A percentile compares a stretch with the other conserved stretches of the same genome.
Conservation (phyloP, 192 early-diverging fungal genomes). For the Coemansia sp. region DNA sequence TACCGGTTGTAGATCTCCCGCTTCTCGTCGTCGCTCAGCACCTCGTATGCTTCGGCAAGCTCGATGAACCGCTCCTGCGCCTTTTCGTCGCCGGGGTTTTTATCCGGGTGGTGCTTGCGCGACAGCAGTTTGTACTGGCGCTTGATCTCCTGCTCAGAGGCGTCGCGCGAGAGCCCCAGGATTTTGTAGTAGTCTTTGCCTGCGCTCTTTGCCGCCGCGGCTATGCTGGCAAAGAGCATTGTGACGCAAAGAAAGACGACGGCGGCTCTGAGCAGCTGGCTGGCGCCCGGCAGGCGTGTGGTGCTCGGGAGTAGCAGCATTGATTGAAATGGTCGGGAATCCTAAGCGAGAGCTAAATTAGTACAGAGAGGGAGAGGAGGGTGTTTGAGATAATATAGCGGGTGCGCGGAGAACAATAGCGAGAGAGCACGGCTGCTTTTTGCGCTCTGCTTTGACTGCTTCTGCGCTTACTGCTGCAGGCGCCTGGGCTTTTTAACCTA, state of each 20-base stretch:
- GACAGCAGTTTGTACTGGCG: conserved; percentile 89
- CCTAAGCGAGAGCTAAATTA: too few relatives aligned
- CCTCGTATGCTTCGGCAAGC: conserved; percentile 89
- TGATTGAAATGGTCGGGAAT: too few relatives aligned
- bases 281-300: too few relatives aligned
- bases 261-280: conserved; percentile 15
- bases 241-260: conserved; percentile 12
- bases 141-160: conserved; percentile 84
- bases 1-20: conserved; percentile 86
- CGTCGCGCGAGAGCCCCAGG: conserved; percentile 76
- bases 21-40: conserved; percentile 89
- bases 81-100: conserved; percentile 79
- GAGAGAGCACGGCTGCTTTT: too few relatives aligned
- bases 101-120: conserved; percentile 84
- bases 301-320: too few relatives aligned
- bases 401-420: too few relatives aligned
- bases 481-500: too few relatives aligned
- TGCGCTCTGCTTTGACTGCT: too few relatives aligned
- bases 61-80: conserved; percentile 88
- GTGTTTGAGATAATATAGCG: too few relatives aligned
- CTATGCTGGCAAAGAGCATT: conserved; percentile 4
- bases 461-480: too few relatives aligned
- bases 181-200: conserved; percentile 82
- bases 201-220: conserved; percentile 17
- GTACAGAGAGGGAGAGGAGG: too few relatives aligned